Conservation (phyloP, 164 flowering plant species). For the Litsea cubeba region DNA sequence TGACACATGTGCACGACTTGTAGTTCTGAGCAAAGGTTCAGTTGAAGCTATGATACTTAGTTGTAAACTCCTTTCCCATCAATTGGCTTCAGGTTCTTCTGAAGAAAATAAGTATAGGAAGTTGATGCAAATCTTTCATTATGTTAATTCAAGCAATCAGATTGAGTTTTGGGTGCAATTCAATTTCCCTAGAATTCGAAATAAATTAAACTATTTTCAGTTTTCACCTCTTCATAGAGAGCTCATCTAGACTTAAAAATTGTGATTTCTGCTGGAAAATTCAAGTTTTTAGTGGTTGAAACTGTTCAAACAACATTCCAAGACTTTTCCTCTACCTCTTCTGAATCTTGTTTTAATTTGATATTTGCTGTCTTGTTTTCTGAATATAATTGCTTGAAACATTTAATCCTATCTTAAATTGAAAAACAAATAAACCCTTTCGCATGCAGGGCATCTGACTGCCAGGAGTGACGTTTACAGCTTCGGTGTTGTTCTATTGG, state of each 20-base stretch:
- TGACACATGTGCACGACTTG: background rate
- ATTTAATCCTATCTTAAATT: no score
- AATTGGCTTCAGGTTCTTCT: background rate
- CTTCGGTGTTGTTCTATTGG: conserved; percentile 79
- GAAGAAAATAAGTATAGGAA: background rate
- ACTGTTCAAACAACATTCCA: background rate
- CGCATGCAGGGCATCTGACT: conserved; percentile 60
- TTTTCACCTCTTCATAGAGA: background rate
- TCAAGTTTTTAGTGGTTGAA: background rate
- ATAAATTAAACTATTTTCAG: no score
- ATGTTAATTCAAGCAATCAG: no score
- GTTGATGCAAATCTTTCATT: no score
- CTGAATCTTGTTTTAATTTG: background rate
- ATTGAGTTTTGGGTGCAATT: background rate
- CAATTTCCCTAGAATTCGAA: background rate
- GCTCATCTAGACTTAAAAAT: background rate
- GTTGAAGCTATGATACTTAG: background rate
- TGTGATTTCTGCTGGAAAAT: background rate
- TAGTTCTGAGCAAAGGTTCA: no score
- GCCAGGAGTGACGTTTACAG: conserved; percentile 84
- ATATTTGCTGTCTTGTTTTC: no score
- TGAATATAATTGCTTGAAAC: no score
- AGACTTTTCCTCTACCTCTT: background rate
- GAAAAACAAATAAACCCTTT: no score
- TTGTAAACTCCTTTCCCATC: background rate